Base-by-base conservation (phyloP, 495 filamentous ascomycete genomes). In the Cudoniella acicularis region DNA sequence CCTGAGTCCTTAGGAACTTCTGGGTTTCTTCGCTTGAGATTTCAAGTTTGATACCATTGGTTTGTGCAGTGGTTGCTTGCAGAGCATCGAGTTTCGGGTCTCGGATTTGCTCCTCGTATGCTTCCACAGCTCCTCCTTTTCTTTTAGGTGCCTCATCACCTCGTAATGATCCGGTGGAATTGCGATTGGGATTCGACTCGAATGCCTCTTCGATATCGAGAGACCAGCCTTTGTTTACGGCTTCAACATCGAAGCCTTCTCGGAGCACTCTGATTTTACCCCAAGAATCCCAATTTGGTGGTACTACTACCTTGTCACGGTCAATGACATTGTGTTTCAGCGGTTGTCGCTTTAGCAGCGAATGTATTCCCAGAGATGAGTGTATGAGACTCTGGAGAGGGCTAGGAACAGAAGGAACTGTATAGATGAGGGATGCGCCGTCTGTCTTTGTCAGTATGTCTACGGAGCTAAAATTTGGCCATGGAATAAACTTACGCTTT, bases 261-360 rank as follows among this genome's bases (percentile, higher is more conserved):
- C 90, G 80, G 17, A 98, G 77, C 42, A 97, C 89, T 20, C 92
- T 82, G 58, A 99, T 96, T 72, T 98, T 99, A 24, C 90, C 93
- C 91, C 93, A 97, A 0, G 92, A 96, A 71, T 99, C 94, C 95
- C 95, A 98, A 69, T 96, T 96, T 10, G 91, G 87, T 2, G 94
- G 95, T 1, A 99, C 86, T 0, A 96, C 78, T 27, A 98, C 88
- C 76, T 93, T 96, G 70, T 98, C 95, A 26, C 95, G 79, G 70
- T 98, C 95, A 60, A 96, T 95, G 53, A 96, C 89, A 67, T 98
- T 97, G 72, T 94, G 89, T 73, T 92, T 96, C 23, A 97, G 76
- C 42, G 86, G 83, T 61, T 91, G 85, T 68, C 87, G 83, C 71
- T 91, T 90, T 11, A 95, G 71, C 53, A 93, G 79, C n/a, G 91